These are phyloP conservation scores for Pyrenophora tritici-repentis DNA, from an alignment of 2,329 filamentous ascomycete genomes.

Conservation along the genomic window DNA sequence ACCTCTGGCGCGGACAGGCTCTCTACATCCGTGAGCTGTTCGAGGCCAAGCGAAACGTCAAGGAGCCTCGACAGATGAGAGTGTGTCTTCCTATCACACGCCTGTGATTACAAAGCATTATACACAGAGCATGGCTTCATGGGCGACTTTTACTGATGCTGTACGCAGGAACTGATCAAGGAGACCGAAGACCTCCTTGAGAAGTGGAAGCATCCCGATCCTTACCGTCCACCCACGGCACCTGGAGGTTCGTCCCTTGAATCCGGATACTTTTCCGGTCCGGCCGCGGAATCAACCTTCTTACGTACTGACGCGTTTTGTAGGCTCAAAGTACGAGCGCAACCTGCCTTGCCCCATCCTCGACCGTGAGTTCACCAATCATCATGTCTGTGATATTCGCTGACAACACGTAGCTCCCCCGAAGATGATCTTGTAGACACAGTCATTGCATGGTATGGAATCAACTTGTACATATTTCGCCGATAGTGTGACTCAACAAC, in stretches of 20 bases:
- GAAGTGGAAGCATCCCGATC: slow-evolving; percentile 97
- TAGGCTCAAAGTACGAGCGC: slow-evolving; percentile 94
- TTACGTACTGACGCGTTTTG: slow-evolving; percentile 19
- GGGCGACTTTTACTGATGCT: slow-evolving; percentile 25
- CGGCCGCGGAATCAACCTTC: slow-evolving; percentile 24
- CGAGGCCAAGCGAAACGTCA: slow-evolving; percentile 86
- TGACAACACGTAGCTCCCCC: slow-evolving; percentile 39
- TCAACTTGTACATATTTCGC: slow-evolving; percentile 20
- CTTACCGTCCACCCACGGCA: slow-evolving; percentile 85
- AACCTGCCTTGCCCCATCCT: slow-evolving; percentile 82
- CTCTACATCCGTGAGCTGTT: slow-evolving; percentile 95
- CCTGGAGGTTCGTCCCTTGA: slow-evolving; percentile 73
- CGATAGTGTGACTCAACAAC: slow-evolving; percentile 5
- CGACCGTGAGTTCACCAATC: slow-evolving; percentile 67
- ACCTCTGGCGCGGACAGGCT: slow-evolving; percentile 93
- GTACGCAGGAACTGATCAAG: slow-evolving; percentile 72
- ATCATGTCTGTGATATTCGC: slow-evolving; percentile 5
- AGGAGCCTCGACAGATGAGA: slow-evolving; percentile 82
- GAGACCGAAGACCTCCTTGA: slow-evolving; percentile 88
- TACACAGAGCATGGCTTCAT: neutral
- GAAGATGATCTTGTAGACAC: slow-evolving; percentile 42
- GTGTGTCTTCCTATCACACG: slow-evolving; percentile 56
- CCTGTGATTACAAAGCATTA: neutral
- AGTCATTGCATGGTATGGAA: slow-evolving; percentile 8
- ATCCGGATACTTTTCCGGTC: slow-evolving; percentile 26